Evolutionary conservation across 108 stramenopile species (phyloP), one percentile per base, ranked within the genome.

Genomic region (Craspedostauros australis): DNA sequence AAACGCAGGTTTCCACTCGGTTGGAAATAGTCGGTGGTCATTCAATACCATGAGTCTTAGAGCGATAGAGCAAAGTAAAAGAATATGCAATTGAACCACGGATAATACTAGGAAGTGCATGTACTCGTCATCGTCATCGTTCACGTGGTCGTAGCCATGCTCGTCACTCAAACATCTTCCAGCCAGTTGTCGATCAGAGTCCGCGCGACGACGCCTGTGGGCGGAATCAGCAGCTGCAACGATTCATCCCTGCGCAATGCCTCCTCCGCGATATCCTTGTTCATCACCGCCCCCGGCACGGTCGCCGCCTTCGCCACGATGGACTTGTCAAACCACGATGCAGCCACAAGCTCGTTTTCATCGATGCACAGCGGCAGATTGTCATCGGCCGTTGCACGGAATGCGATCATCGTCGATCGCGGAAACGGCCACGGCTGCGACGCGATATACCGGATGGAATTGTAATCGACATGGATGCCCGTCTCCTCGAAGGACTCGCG

Each of bases 341-440:
- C 89, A 27, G 67, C 75, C 7, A 86, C 68, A 5, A 91, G 21
- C 49, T 91, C 89, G 14, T 79, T 68, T 16, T 62, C 30, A 53
- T 91, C 85, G 29, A 86, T 66, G 30, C 57, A 58, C 0, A 91
- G 46, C 7, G 65, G 43, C 32, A 58, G 42, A 7, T 42, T 49
- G 19, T 72, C 63, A 57, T 82, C 79, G 2, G 82, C 73, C 36
- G 26, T 46, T 12, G 85, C 89, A 2, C 37, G 24, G 49, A 91
- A 82, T 25, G 75, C 89, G 55, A 91, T 73, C 89, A 91, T 91
- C 30, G 40, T 64, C 15, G 66, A 66, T 65, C 66, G 78, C 9
- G 91, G 91, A 57, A 93, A 88, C 8, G 91, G 91, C 91, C 91
- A 93, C 3, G 84, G 79, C 56, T 93, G 91, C 19, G 74, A 75